A percentile compares a stretch with the other conserved stretches of the same genome.
phyloP scores from a whole-genome alignment of 2,329 filamentous ascomycete species.

The Chaetomium sp. region DNA sequence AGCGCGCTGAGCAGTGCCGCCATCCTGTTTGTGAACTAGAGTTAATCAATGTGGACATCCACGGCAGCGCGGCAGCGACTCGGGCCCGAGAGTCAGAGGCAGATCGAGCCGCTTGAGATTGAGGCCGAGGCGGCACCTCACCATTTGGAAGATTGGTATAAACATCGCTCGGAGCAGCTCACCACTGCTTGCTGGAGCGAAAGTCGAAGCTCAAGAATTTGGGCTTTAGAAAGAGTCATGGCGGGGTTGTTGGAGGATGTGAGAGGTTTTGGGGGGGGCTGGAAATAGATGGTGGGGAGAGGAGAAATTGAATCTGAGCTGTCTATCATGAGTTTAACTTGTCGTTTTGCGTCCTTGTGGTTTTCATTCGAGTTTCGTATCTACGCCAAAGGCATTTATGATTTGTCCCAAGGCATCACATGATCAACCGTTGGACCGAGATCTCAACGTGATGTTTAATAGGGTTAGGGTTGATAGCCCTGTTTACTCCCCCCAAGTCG shows the following conservation, averaged over 20 bases:
- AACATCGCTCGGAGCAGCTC: neutral
- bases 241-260: neutral
- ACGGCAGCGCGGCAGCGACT: neutral
- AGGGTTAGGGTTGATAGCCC: too few relatives aligned
- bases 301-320: too few relatives aligned
- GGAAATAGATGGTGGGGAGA: neutral
- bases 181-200: slow-evolving; percentile 1
- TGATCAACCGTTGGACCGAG: too few relatives aligned
- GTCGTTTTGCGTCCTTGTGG: too few relatives aligned
- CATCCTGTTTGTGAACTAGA: neutral
- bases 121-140: neutral
- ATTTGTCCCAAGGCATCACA: too few relatives aligned
- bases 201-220: neutral
- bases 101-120: neutral
- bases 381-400: too few relatives aligned
- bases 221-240: neutral
- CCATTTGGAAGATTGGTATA: neutral
- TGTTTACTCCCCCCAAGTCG: too few relatives aligned
- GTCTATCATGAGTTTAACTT: too few relatives aligned
- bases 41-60: neutral
- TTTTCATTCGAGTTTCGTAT: too few relatives aligned
- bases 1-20: neutral
- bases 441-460: too few relatives aligned
- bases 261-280: neutral
- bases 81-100: neutral